These are phyloP conservation scores for Brassica carinata DNA, from an alignment of 345 rosid genomes.

Conservation along the genomic window DNA sequence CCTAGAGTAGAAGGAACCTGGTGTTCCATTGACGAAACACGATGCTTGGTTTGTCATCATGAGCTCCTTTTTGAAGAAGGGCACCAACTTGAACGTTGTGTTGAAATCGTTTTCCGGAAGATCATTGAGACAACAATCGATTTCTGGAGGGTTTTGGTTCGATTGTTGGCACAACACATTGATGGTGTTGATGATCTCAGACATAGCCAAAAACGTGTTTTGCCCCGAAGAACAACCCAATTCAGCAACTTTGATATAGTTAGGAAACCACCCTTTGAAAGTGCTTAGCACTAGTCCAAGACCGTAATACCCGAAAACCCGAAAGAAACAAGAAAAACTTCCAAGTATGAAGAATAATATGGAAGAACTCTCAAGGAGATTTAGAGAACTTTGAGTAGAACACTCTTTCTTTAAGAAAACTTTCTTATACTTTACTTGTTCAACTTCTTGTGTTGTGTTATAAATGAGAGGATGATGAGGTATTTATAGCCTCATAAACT, in stretches of 20 bases:
- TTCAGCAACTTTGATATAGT: slow-evolving; percentile 43
- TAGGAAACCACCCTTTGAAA: slow-evolving; percentile 2
- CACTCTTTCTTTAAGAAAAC: too few species aligned
- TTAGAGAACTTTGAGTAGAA: too few species aligned
- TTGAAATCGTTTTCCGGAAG: slow-evolving; percentile 56
- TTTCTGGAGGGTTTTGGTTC: slow-evolving; percentile 33
- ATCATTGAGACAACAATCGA: slow-evolving; percentile 56
- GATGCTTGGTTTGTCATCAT: slow-evolving; percentile 19
- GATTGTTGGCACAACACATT: not conserved
- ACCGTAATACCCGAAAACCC: too few species aligned
- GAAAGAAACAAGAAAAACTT: too few species aligned
- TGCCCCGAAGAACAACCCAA: slow-evolving; percentile 60
- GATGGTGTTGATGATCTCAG: slow-evolving; percentile 31
- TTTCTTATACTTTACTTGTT: too few species aligned
- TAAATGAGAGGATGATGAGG: too few species aligned
- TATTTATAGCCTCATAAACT: too few species aligned
- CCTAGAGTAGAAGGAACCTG: slow-evolving; percentile 56
- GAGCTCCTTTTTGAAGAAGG: slow-evolving; percentile 13
- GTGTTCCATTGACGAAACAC: slow-evolving; percentile 45
- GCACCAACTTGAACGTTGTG: slow-evolving; percentile 33
- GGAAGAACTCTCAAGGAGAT: too few species aligned
- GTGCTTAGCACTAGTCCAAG: too few species aligned
- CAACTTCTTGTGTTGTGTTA: too few species aligned
- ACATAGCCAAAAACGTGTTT: slow-evolving; percentile 41
- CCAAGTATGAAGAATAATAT: too few species aligned